phyloP scores from a whole-genome alignment of 352 stramenopile genomes.

The Phytophthora ohioensis region DNA sequence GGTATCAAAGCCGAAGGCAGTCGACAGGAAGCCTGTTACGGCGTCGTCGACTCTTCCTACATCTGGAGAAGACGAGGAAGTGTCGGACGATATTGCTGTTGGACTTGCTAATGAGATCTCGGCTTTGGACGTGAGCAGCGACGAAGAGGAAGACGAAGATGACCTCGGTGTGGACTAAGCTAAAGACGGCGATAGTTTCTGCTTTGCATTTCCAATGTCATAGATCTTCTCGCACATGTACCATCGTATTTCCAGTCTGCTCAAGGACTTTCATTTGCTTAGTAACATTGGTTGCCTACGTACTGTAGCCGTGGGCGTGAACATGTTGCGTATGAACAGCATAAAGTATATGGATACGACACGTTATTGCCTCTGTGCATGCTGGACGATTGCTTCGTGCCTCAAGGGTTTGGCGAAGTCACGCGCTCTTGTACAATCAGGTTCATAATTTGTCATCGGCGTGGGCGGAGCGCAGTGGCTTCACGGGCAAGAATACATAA shows the following conservation, averaged over 20 bases:
- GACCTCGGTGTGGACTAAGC: slow-evolving; percentile 61
- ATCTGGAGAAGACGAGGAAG: slow-evolving; percentile 65
- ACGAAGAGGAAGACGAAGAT: slow-evolving; percentile 74
- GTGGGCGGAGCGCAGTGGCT: slow-evolving; percentile 24
- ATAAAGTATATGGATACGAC: slow-evolving; percentile 49
- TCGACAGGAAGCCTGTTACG: slow-evolving; percentile 26
- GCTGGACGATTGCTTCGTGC: slow-evolving; percentile 26
- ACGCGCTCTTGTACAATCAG: slow-evolving; percentile 46
- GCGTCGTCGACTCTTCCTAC: slow-evolving; percentile 49
- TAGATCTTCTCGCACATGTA: slow-evolving; percentile 28
- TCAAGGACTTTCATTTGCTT: slow-evolving; percentile 15
- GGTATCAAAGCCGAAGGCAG: slow-evolving; percentile 22
- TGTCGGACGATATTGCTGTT: slow-evolving; percentile 73
- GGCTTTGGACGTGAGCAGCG: slow-evolving; percentile 84
- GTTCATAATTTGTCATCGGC: slow-evolving; percentile 40
- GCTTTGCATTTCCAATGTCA: slow-evolving; percentile 21
- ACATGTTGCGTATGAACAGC: slow-evolving; percentile 21
- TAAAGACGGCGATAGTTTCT: slow-evolving; percentile 1
- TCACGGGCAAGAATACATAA: slow-evolving; percentile 32
- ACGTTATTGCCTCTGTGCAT: slow-evolving; percentile 27
- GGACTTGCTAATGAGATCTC: slow-evolving; percentile 74
- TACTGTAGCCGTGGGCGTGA: not conserved
- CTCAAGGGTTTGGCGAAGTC: slow-evolving; percentile 23
- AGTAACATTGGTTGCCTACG: not conserved
- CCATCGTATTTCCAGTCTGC: not conserved